Percentiles rank a stretch among this genome's conserved stretches.
These are phyloP conservation scores for Pichia membranifaciens DNA, from an alignment of 805 yeast species.

Conservation along the genomic window DNA sequence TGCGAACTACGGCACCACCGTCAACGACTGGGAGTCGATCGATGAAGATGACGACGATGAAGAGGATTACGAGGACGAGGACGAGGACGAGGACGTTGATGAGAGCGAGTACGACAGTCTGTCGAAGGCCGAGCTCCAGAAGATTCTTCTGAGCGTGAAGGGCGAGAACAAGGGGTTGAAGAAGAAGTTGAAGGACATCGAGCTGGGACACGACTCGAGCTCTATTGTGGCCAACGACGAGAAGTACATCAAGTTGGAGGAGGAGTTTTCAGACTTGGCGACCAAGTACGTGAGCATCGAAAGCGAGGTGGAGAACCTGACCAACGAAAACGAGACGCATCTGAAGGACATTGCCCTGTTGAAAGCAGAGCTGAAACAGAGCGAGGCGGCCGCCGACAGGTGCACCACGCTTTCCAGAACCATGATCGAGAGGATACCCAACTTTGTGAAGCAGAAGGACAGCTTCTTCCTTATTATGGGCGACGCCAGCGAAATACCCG, in stretches of 20 bases:
- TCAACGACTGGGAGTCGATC: constrained; percentile 12
- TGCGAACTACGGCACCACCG: background rate
- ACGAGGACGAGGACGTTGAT: background rate
- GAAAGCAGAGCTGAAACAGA: constrained; percentile 7
- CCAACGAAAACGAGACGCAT: constrained; percentile 11
- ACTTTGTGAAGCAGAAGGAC: constrained; percentile 7
- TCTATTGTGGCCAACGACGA: constrained; percentile 12
- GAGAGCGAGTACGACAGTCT: constrained; percentile 6
- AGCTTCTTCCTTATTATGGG: constrained; percentile 5
- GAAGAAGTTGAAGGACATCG: constrained; percentile 16
- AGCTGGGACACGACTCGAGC: constrained; percentile 14
- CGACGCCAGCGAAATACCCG: constrained; percentile 8
- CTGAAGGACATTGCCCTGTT: constrained; percentile 11
- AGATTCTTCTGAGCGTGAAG: constrained; percentile 13
- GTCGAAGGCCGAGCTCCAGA: background rate
- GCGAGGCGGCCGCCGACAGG: constrained; percentile 4
- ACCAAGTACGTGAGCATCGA: constrained; percentile 4
- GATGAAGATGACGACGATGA: constrained; percentile 13
- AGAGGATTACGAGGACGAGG: constrained; percentile 1
- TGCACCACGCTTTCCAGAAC: constrained; percentile 1
- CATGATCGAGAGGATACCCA: constrained; percentile 14
- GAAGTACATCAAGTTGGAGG: constrained; percentile 12
- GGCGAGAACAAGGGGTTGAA: constrained; percentile 14
- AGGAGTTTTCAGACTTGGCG: constrained; percentile 10
- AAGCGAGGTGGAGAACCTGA: constrained; percentile 12